Evolutionary conservation across 805 yeast genomes (phyloP), one percentile per base, ranked within the genome.

Genomic region (Wickerhamomyces subpelliculosus): DNA sequence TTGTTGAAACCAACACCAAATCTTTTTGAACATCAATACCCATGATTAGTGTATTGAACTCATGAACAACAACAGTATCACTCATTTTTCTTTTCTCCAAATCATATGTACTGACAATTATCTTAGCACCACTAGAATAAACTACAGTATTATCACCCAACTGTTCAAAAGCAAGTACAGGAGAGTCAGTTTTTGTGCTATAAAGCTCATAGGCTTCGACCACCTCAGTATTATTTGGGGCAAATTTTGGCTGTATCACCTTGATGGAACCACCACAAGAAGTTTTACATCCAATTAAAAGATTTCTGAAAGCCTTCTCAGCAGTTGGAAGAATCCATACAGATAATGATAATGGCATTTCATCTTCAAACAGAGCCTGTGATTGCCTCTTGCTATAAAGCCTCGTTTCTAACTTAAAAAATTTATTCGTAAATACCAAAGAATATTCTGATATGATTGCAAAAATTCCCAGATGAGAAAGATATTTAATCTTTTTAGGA

Each of bases 221-320:
- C 5, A 37, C 26, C 7, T 38, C 34, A 3, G 28, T 14, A 11
- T 35, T 37, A 9, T 42, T 39, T 2, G 27, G 19, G 8, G 38
- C 20, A 9, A 39, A 19, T n/a, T 46, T 45, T 3, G 44, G 41
- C n/a, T 48, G 43, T 3, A 52, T 5, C 4, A 54, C 46, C 27
- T 48, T 55, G 17, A 55, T 25, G 0, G 46, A 42, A 1, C 58
- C 58, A 9, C 53, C 54, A 37, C 16, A 14, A 3, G 38, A 39
- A 1, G 46, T 37, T 10, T 36, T 35, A 39, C 68, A 64, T 1
- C 70, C 70, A 18, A 67, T 38, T 9, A 65, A 41, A 8, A 65
- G 24, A 31, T 57, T 47, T 36, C 54, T 49, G 22, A 44, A 50
- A 13, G 49, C 38, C 40, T 44, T 49, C 9, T 34, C 46, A 0